Base-by-base conservation (phyloP, 2,329 filamentous ascomycete species). In the Nannizziopsis barbatae region DNA sequence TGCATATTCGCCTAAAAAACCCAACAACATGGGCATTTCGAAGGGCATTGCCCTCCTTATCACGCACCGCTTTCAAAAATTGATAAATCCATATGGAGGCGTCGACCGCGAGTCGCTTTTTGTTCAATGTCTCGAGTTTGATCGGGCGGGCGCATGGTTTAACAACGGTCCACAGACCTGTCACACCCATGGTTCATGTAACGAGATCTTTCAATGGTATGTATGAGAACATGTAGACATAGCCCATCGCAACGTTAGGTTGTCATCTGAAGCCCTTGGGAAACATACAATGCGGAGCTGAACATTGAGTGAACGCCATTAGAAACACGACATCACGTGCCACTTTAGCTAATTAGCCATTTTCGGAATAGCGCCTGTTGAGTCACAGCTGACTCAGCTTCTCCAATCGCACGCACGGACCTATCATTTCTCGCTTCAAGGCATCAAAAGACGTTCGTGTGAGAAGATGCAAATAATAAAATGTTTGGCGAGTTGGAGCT, bases 61-160 rank as follows among this genome's bases (percentile, higher is more conserved):
- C 92, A 59, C 92, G 89, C 9, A 98, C 92, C 8, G 93, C 92
- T 71, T 98, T 98, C 59, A 98, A 80, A 62, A 98, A 98, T 63
- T 98, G 92, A 74, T 98, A 98, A 59, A 98, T 96, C 92, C 92
- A 98, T 64, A 98, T 98, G 10, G 89, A 95, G 50, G 93, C 92
- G 69, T 98, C 92, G 56, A 98, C 87, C 41, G 92, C 93, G 43
- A 98, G 83, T 12, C 92, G 87, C 70, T 95, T 95, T 58, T 85
- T 86, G 66, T 96, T 96, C 52, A 98, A 80, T 11, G 90, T 95
- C 59, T 93, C 89, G 58, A 98, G 83, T 66, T 95, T 95, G 54
- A 93, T 94, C 15, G 92, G 93, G 33, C 92, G 84, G 42, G 92
- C 92, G 63, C 88, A 95, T 40, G 92, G 92, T 69, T 95, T 86